Conservation (phyloP, 108 stramenopile genomes). For the Cyclotella baltica region DNA sequence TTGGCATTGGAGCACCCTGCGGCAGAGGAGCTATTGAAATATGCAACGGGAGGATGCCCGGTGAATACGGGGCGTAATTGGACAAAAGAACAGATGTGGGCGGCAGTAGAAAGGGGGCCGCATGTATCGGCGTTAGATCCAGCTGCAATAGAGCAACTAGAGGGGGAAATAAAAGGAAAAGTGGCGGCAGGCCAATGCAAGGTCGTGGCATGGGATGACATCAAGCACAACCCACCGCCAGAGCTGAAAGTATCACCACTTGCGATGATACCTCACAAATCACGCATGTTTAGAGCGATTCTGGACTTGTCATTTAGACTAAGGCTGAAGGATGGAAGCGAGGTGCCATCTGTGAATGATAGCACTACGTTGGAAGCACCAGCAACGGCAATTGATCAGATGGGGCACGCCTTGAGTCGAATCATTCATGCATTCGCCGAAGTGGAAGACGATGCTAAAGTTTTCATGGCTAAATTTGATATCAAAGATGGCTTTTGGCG, state of each 20-base stretch:
- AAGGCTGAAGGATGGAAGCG: too few species aligned
- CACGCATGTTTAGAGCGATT: neutral
- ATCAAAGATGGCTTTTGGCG: too few species aligned
- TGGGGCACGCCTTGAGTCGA: neutral
- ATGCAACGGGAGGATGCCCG: conserved; percentile 3
- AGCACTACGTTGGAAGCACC: neutral
- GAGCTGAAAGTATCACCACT: conserved; percentile 1
- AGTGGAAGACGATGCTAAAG: too few species aligned
- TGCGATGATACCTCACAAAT: conserved; percentile 6
- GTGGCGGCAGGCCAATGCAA: neutral
- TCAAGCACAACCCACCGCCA: too few species aligned
- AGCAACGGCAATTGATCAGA: neutral
- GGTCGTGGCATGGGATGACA: too few species aligned
- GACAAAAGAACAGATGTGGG: too few species aligned
- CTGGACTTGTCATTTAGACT: neutral
- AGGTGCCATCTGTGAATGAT: too few species aligned
- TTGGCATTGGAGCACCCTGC: conserved; percentile 20
- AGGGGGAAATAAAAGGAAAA: neutral
- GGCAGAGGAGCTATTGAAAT: conserved; percentile 10
- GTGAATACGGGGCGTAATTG: too few species aligned
- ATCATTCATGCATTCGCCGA: conserved; percentile 7
- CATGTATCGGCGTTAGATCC: too few species aligned
- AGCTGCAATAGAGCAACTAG: conserved; percentile 7
- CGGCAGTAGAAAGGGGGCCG: too few species aligned
- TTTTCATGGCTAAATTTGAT: too few species aligned